Base-by-base conservation (phyloP, 1,284 basidiomycete genomes). In the Microbotryum scabiosae region DNA sequence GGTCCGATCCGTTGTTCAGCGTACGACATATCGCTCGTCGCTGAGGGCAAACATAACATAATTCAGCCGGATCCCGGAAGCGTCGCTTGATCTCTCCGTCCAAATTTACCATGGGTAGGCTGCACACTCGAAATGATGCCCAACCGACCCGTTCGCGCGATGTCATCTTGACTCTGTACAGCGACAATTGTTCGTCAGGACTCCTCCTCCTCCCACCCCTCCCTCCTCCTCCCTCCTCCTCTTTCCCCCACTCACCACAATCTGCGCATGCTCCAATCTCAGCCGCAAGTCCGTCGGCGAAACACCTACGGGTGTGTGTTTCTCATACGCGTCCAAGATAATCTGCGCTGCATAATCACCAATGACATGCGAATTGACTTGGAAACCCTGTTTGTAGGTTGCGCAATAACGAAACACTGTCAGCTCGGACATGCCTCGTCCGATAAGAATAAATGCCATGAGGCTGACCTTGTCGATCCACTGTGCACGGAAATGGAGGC, bases 71-170 rank as follows among this genome's bases (percentile, higher is more conserved):
- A 30, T 30, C 30, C 8, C 2, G 12, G 12, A n/a, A n/a, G n/a
- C n/a, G n/a, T n/a, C n/a, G 46, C 46, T 25, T 47, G 8, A 8
- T 47, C 8, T 30, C 30, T 7, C 8, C 2, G 10, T 30, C 7
- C 30, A 14, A 1, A 26, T 57, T 52, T 21, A 62, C 65, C 90
- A 73, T 97, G 91, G 1, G 90, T 94, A 0, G 93, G 92, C 71
- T 97, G 93, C 26, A 93, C 88, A 66, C 90, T 93, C 2, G 87
- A 82, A 69, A 96, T 88, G 20, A 96, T 88, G 70, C 88, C 88
- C 12, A 94, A 78, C 50, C 76, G 77, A 21, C 85, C 87, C 25
- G 84, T 80, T 16, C 90, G 80, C 60, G 80, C 71, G 14, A 94
- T 71, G 73, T 96, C 91, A 1, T 80, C 76, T 5, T 72, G 75